Evolutionary conservation across 2,329 filamentous ascomycete species (phyloP), one percentile per base, ranked within the genome.

Genomic region (Trichoderma atroviride): DNA sequence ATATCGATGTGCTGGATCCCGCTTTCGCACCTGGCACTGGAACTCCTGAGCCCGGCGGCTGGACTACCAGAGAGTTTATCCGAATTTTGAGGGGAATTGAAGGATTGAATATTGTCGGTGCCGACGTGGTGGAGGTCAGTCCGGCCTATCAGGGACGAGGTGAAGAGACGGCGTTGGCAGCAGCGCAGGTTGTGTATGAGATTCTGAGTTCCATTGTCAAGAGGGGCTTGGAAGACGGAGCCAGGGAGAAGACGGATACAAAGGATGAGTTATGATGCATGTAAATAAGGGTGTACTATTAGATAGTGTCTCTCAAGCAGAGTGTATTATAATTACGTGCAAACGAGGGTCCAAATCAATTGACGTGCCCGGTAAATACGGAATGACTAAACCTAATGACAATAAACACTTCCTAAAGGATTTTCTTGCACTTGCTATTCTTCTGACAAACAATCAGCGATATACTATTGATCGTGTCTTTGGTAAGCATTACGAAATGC

Each of bases 1-100:
- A 97, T 76, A 97, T 97, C 75, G 93, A 97, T 76, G 94, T 92
- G 0, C 83, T 97, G 4, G 93, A 97, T 77, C 93, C 94, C 0
- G 80, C 79, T 9, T 81, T 82, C 64, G 80, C 80, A 2, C 92
- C 93, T 0, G 92, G 91, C 2, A 97, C 93, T 0, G 94, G 94
- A 1, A 97, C 94, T 0, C 94, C 94, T 0, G 94, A 97, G 82
- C 91, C 93, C 0, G 94, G 94, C 69, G 94, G 94, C 52, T 97
- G 94, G 94, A 96, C 92, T 5, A 96, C 92, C 19, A 85, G 94
- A 63, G 94, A 97, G 83, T 83, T 97, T 74, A 95, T 97, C 72
- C 85, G 91, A 13, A 93, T 97, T 69, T 80, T 97, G 77, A 84
- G 93, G 37, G 93, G 92, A 0, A 87, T 97, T 52, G 94, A 97